phyloP scores from a whole-genome alignment of 1,139 yeast genomes.

The Kurtzmaniella quercitrusa region DNA sequence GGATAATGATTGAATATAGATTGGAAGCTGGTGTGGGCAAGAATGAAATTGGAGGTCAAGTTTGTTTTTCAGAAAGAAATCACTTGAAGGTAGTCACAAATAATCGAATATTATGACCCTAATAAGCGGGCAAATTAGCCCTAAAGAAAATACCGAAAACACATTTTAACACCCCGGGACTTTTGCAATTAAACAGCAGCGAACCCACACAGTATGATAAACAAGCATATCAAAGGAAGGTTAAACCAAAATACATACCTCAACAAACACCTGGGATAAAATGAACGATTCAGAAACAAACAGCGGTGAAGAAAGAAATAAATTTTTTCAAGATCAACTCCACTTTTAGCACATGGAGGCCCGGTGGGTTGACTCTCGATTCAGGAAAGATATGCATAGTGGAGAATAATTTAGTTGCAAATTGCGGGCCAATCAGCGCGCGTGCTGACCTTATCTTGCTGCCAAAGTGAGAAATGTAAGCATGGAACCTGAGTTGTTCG shows the following conservation, averaged over 20 bases:
- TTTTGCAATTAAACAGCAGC: too few relatives aligned
- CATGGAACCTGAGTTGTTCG: neutral
- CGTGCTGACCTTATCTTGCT: neutral
- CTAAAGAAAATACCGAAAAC: too few relatives aligned
- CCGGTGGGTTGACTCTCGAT: neutral
- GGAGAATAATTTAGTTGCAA: neutral
- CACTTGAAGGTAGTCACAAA: too few relatives aligned
- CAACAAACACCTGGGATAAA: constrained; percentile 1
- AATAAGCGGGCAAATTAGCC: too few relatives aligned
- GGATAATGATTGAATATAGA: neutral
- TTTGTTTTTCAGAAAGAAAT: too few relatives aligned
- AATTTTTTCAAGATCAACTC: constrained; percentile 1
- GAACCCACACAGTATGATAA: too few relatives aligned
- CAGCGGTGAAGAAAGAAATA: neutral
- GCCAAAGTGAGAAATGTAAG: neutral
- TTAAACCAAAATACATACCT: neutral
- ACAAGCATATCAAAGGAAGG: too few relatives aligned
- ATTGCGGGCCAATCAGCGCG: neutral
- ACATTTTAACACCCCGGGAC: too few relatives aligned
- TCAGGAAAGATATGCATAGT: neutral
- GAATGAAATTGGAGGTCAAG: neutral
- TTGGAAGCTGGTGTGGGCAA: neutral
- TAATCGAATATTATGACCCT: too few relatives aligned
- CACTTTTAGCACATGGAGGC: neutral
- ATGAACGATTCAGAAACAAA: constrained; percentile 1